Evolutionary conservation across 2,329 filamentous ascomycete genomes (phyloP), one percentile per base, ranked within the genome.

Genomic region (Phoma sp.): DNA sequence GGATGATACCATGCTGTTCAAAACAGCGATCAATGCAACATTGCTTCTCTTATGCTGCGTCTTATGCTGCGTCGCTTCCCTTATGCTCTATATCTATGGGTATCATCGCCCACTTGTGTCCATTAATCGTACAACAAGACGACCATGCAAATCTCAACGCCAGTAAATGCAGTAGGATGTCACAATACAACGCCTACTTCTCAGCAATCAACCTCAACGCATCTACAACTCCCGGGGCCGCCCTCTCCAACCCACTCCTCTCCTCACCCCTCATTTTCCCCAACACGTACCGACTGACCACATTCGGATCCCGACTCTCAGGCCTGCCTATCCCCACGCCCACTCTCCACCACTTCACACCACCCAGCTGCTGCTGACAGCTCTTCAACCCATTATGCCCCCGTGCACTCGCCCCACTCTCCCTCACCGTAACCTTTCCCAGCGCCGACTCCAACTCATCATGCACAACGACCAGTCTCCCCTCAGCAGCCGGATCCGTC

Each of bases 321-420:
- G 93, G 93, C 38, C 95, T 80, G n/a, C 91, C 93, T 76, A 98
- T 96, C 0, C 95, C 95, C 11, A 98, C 78, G 0, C 90, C 88
- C 43, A 98, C 84, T 53, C 90, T 81, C 66, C 83, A 73, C 61
- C 82, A 79, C 23, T 76, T 74, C 6, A 78, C 57, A 1, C 60
- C 61, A 14, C 60, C 61, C 36, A 77, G 47, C n/a, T 57, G 59
- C 28, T 59, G 59, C 51, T 71, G 65, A 46, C 68, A 62, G 58
- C 74, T 77, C 70, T 81, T 81, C 46, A 81, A 53, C 23, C 77
- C 73, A 62, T 80, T 81, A 42, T 81, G 77, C 0, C 79, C 77
- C 55, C 72, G 74, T 9, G 77, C 71, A 51, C 76, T 78, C 25
- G 55, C 54, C 46, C 81, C 80, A 71, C 89, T 91, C 20, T 81